Evolutionary conservation across 352 stramenopile species (phyloP).

Genomic region (Albugo laibachii): DNA sequence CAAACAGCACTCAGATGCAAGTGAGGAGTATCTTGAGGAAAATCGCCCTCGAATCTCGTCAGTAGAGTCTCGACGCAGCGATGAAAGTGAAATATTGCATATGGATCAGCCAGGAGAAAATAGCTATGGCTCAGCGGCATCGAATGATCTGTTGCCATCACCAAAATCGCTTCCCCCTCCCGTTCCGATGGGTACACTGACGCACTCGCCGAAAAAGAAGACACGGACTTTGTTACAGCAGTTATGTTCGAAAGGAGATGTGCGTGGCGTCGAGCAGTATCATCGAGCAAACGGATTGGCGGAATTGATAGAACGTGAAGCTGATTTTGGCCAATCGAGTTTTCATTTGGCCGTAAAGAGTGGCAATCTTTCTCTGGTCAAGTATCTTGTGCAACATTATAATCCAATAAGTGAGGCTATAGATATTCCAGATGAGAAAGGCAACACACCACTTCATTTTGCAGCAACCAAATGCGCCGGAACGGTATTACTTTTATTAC

Average conservation of each 20-base stretch:
- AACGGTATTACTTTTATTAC: conserved; percentile 61
- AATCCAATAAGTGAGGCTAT: conserved; percentile 58
- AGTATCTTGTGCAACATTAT: conserved; percentile 67
- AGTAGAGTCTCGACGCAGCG: too few relatives aligned
- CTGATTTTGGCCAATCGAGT: conserved; percentile 67
- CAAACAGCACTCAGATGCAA: too few relatives aligned
- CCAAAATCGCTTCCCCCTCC: too few relatives aligned
- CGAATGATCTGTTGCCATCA: too few relatives aligned
- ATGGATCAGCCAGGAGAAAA: too few relatives aligned
- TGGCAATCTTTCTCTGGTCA: conserved; percentile 59
- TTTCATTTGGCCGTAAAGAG: conserved; percentile 70
- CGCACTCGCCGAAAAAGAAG: too few relatives aligned
- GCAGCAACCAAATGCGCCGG: conserved; percentile 65
- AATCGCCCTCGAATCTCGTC: too few relatives aligned
- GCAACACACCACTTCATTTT: conserved; percentile 75
- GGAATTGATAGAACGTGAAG: conserved; percentile 39
- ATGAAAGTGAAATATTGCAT: too few relatives aligned
- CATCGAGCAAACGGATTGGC: conserved; percentile 47
- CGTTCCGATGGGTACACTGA: too few relatives aligned
- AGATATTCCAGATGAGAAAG: conserved; percentile 73
- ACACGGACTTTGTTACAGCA: conserved; percentile 7
- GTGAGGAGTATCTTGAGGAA: too few relatives aligned
- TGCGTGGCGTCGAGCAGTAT: conserved; percentile 56
- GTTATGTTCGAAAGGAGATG: conserved; percentile 58
- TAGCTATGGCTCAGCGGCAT: too few relatives aligned